Conservation (phyloP, 805 yeast species). For the Dipodascus geniculatus region DNA sequence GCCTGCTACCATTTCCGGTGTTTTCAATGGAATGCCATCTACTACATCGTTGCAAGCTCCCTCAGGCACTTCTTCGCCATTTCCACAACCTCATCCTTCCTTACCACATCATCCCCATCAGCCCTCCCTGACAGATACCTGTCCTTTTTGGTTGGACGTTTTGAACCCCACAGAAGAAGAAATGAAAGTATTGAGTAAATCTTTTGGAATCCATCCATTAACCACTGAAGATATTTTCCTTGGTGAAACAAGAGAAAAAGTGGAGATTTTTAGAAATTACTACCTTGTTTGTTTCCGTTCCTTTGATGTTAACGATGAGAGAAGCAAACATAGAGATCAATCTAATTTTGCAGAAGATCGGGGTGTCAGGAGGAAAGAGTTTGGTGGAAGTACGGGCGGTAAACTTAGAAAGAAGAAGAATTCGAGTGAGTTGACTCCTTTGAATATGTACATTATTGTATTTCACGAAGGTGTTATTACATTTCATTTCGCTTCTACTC, state of each 20-base stretch:
- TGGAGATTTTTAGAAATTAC: slow-evolving; percentile 81
- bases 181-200: slow-evolving; percentile 80
- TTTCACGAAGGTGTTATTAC: slow-evolving; percentile 86
- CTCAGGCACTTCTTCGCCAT: slow-evolving; percentile 1
- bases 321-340: not conserved
- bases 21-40: too few relatives aligned
- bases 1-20: too few relatives aligned
- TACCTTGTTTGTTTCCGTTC: slow-evolving; percentile 85
- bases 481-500: slow-evolving; percentile 88
- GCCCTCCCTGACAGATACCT: slow-evolving; percentile 26
- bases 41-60: not conserved
- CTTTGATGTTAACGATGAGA: slow-evolving; percentile 45
- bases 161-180: slow-evolving; percentile 92
- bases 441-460: slow-evolving; percentile 86
- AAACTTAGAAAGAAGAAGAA: not conserved
- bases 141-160: slow-evolving; percentile 91
- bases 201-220: slow-evolving; percentile 91
- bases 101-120: slow-evolving; percentile 1
- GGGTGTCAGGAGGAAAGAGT: not conserved
- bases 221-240: slow-evolving; percentile 91
- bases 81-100: slow-evolving; percentile 3
- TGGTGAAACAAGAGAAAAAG: slow-evolving; percentile 92
- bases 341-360: not conserved
- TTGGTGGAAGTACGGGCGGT: not conserved
- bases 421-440: slow-evolving; percentile 46